Evolutionary conservation across 1,284 basidiomycete genomes (phyloP), one percentile per base, ranked within the genome.

Genomic region (Golubevia pallescens): DNA sequence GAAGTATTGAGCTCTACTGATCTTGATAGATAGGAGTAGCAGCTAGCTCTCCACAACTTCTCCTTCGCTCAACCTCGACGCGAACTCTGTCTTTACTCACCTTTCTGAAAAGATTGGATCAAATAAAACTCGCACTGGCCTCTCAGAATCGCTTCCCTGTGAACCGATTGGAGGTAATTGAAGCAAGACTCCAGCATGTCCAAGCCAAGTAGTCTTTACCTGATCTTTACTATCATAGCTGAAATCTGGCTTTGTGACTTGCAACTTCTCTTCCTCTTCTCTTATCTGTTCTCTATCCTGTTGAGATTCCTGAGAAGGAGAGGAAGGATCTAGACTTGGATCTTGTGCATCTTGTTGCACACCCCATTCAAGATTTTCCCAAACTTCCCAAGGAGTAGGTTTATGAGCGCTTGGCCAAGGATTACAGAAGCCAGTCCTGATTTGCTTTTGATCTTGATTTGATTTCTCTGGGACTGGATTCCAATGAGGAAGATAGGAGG

Each of bases 41-140:
- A n/a, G n/a, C n/a, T n/a, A n/a, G n/a, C n/a, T n/a, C n/a, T n/a
- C n/a, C n/a, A n/a, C n/a, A n/a, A n/a, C n/a, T n/a, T n/a, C n/a
- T n/a, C n/a, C n/a, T n/a, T n/a, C n/a, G n/a, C n/a, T n/a, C n/a
- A n/a, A n/a, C n/a, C n/a, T n/a, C 51, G 19, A 19, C 8, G 10
- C 59, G 7, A 10, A 61, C n/a, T 13, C 52, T 58, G 23, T 23
- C 20, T 53, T 13, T 23, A 57, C 57, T 63, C 62, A 80, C 21
- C 81, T 66, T 61, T 73, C 59, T 0, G 78, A 83, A 32, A 84
- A 84, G 67, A 84, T 82, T 6, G 81, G 81, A 61, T 84, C 81
- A 57, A 82, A 83, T 2, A 84, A 70, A 1, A 77, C 56, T 1
- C 69, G 66, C 3, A 81, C 52, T 0, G 78, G 74, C 5, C 66